Evolutionary conservation across 2,329 filamentous ascomycete species (phyloP), one percentile per base, ranked within the genome.

Genomic region (Fusarium oligoseptatum): DNA sequence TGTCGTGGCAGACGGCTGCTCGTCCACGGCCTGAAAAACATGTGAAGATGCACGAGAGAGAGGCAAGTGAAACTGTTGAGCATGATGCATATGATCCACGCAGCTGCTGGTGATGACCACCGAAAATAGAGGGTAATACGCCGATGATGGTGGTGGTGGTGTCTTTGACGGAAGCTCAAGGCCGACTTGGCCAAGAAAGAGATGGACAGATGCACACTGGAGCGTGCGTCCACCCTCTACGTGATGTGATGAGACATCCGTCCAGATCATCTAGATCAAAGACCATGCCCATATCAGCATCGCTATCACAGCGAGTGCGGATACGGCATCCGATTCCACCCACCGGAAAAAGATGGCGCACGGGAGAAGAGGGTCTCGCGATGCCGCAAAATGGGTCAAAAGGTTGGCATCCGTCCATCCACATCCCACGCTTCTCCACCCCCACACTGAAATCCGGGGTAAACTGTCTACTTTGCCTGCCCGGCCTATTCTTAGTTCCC

Each of bases 391-490:
- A 75, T 62, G 72, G 72, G 66, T 60, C 67, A 69, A 67, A 67
- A 65, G 60, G 63, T 64, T 52, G 57, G 60, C 73, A 76, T 55
- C 27, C 27, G 48, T 55, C 48, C 48, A 52, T 52, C 48, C 17
- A 32, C 48, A 55, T 76, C 68, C 74, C 66, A 64, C 74, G 74
- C 72, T 58, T 72, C 76, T 73, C 76, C 76, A 74, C 76, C 76
- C 76, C 76, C 76, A 78, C 73, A 75, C 52, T 45, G 43, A 41
- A 75, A 76, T 75, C 73, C 45, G 73, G 73, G 73, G 73, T 75
- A 75, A 52, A 63, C 55, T 67, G 66, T 62, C 48, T 52, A 52
- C 48, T 15, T 15, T 52, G 24, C 48, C 48, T 52, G 48, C 48
- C 48, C 27, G 17, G 48, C 27, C 48, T 68, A 64, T 73, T 71